Evolutionary conservation across 495 filamentous ascomycete species (phyloP).

Genomic region (Peziza echinospora): DNA sequence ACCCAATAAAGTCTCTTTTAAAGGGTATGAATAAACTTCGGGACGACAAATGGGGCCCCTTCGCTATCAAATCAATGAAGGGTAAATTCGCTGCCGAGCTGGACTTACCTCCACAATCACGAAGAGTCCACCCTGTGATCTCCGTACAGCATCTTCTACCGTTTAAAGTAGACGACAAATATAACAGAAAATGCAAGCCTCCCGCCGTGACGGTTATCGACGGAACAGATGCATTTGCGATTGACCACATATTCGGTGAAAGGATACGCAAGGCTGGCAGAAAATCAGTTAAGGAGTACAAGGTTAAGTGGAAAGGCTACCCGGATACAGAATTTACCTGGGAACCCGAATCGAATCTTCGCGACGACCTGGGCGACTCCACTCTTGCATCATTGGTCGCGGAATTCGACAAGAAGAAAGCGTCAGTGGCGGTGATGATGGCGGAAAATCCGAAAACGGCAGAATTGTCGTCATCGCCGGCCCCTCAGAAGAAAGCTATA

Average conservation of each 20-base stretch:
- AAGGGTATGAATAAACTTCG: not conserved
- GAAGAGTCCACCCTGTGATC: not conserved
- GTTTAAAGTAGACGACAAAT: not conserved
- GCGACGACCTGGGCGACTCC: not conserved
- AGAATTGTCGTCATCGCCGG: too few species aligned
- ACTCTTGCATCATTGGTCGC: not conserved
- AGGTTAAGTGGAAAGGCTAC: not conserved
- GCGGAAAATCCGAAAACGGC: too few species aligned
- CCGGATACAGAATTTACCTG: not conserved
- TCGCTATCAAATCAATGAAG: not conserved
- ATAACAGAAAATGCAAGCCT: not conserved
- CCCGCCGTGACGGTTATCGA: not conserved
- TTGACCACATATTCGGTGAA: not conserved
- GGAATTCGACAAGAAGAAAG: not conserved
- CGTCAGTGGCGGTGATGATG: not conserved
- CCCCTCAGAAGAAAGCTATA: not conserved
- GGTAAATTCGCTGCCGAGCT: not conserved
- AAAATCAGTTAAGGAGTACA: not conserved
- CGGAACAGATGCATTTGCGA: not conserved
- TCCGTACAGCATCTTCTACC: not conserved
- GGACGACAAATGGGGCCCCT: not conserved
- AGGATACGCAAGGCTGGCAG: too few species aligned
- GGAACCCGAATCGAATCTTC: not conserved
- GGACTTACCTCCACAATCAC: not conserved
- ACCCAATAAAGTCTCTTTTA: not conserved